Evolutionary conservation across 139 green algal species (phyloP), one percentile per base, ranked within the genome.

Genomic region (Tetraselmis striata): DNA sequence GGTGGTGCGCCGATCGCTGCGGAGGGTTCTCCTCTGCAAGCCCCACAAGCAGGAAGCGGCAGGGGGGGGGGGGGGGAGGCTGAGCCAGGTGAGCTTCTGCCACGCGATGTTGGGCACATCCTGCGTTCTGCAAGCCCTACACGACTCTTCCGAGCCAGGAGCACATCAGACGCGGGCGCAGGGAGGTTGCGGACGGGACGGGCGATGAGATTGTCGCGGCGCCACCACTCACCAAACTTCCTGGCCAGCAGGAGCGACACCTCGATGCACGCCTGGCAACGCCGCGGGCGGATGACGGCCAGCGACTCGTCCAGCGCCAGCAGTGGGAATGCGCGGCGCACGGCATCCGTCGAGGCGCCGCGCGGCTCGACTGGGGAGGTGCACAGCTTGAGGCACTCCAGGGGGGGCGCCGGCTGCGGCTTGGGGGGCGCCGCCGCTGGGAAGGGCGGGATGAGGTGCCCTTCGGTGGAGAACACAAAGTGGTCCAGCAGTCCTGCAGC

Each of bases 381-480:
- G 83, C 83, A 84, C 27, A 81, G 29, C 67, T 77, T 78, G 28
- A 24, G 31, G 32, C 82, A 85, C 28, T 29, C 75, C 2, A 23
- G 11, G 25, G 31, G 80, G 2, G 32, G 80, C 26, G 59, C 27
- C 30, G 77, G 59, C 30, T 59, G 30, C 74, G 31, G 74, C 26
- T 45, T 29, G 59, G 29, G 31, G 74, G 31, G 31, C 25, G 22
- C 25, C 25, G 80, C 28, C 23, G 31, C 45, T 58, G 31, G 30
- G 2, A 87, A 77, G 0, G 84, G 80, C 0, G 91, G 88, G 32
- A 95, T 79, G 1, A 93, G 79, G 83, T 95, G 92, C 23, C 90
- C 92, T 85, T 97, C 93, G 2, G 93, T 95, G 32, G 84, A 87
- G 1, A 97, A 87, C n/a, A 96, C 83, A 29, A 87, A 95, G 27